These are phyloP conservation scores for Oryza punctata DNA, from an alignment of 176 grass and related monocot species.

Conservation along the genomic window DNA sequence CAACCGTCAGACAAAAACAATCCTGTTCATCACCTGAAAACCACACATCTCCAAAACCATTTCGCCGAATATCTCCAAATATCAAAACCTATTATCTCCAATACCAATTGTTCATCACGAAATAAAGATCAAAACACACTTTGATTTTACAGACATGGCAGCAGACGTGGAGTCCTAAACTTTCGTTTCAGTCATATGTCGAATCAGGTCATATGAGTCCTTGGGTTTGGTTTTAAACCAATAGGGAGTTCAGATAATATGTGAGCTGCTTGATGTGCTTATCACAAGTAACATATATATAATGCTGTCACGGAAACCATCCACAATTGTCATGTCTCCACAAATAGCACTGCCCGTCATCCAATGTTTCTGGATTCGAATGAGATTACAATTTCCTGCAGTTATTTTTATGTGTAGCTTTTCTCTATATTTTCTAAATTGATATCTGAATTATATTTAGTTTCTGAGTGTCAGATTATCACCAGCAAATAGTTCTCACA, in stretches of 20 bases:
- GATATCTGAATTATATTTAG: background rate
- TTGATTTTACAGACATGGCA: too few species aligned
- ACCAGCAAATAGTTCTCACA: background rate
- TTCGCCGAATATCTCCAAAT: too few species aligned
- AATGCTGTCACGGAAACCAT: too few species aligned
- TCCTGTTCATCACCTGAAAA: too few species aligned
- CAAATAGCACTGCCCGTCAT: too few species aligned
- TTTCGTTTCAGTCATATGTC: background rate
- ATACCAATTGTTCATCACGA: too few species aligned
- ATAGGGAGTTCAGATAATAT: background rate
- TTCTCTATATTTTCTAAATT: background rate
- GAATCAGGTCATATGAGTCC: background rate
- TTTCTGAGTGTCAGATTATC: background rate
- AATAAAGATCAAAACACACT: too few species aligned
- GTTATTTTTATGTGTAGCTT: background rate
- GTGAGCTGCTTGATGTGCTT: background rate
- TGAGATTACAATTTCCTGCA: background rate
- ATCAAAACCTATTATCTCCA: too few species aligned
- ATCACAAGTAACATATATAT: background rate
- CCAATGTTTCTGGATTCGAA: background rate
- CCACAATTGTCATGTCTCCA: too few species aligned
- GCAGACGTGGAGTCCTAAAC: background rate
- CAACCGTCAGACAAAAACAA: too few species aligned
- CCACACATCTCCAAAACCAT: too few species aligned
- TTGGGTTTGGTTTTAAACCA: background rate